Percentiles rank a stretch among this genome's conserved stretches.
Conservation (phyloP, 148 eudicot species). For the Fagopyrum esculentum region DNA sequence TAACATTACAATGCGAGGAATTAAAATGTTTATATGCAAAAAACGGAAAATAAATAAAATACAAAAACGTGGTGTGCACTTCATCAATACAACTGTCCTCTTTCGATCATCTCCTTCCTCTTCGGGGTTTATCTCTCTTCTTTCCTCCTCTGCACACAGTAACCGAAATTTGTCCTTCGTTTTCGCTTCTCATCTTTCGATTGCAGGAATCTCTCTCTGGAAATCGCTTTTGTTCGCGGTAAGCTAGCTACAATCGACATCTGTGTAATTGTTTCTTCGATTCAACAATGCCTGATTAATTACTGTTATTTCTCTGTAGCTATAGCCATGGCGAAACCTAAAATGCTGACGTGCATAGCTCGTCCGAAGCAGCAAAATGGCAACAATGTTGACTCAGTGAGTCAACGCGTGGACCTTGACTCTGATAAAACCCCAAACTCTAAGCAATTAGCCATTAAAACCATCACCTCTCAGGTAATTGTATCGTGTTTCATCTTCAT, state of each 20-base stretch:
- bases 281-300: background rate
- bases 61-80: conserved; percentile 9
- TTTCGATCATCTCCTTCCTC: background rate
- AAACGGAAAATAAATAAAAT: no score
- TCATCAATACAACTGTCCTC: background rate
- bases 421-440: conserved; percentile 26
- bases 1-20: no score
- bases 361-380: conserved; percentile 48
- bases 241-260: background rate
- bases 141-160: background rate
- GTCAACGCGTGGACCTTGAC: conserved; percentile 36
- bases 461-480: conserved; percentile 67
- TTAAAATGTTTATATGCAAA: no score
- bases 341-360: conserved; percentile 87
- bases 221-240: background rate
- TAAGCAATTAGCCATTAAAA: conserved; percentile 53
- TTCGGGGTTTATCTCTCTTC: background rate
- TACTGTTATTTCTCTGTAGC: background rate
- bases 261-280: background rate
- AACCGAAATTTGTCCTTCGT: background rate
- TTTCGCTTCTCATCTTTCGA: background rate
- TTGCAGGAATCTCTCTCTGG: background rate
- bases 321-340: conserved; percentile 8
- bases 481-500: background rate
- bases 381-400: conserved; percentile 23